Conservation (phyloP, 805 yeast genomes). For the Cyberlindnera samutprakarnensis region DNA sequence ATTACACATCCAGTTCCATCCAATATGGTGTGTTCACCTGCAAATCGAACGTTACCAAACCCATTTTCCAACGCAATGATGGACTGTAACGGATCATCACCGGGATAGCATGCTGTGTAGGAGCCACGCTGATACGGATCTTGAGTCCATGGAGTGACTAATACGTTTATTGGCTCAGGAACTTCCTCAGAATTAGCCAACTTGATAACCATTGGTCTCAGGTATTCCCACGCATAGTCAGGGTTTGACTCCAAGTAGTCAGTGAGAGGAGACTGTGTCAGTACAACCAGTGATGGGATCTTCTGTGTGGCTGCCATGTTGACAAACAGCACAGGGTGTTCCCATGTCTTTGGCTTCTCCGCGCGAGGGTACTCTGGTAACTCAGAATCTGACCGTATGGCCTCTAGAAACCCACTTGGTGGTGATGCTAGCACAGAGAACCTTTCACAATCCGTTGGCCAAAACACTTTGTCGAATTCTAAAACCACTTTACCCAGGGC, state of each 20-base stretch:
- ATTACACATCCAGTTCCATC: conserved; percentile 92
- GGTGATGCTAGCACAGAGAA: conserved; percentile 38
- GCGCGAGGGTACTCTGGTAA: conserved; percentile 1
- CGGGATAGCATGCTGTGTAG: conserved; percentile 62
- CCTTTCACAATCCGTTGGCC: conserved; percentile 49
- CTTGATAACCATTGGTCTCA: conserved; percentile 35
- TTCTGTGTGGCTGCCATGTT: conserved; percentile 45
- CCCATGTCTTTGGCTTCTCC: conserved; percentile 37
- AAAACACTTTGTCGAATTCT: conserved; percentile 56
- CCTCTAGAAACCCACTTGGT: conserved; percentile 14
- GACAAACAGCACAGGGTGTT: conserved; percentile 53
- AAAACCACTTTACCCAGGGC: conserved; percentile 66
- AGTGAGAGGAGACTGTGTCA: conserved; percentile 71
- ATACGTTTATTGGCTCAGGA: conserved; percentile 33
- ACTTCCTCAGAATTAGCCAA: conserved; percentile 13
- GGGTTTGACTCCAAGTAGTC: conserved; percentile 46
- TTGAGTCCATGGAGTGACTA: conserved; percentile 67
- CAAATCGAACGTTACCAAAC: conserved; percentile 59
- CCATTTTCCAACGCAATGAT: conserved; percentile 58
- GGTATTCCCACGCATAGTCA: conserved; percentile 45
- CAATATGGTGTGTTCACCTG: conserved; percentile 82
- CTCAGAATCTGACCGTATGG: conserved; percentile 6
- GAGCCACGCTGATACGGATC: conserved; percentile 81
- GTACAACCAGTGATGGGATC: conserved; percentile 49
- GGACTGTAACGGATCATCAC: conserved; percentile 61